A percentile compares a stretch with the other conserved stretches of the same genome.
Conservation (phyloP, 202 grass and related monocot species). For the Panicum virgatum region DNA sequence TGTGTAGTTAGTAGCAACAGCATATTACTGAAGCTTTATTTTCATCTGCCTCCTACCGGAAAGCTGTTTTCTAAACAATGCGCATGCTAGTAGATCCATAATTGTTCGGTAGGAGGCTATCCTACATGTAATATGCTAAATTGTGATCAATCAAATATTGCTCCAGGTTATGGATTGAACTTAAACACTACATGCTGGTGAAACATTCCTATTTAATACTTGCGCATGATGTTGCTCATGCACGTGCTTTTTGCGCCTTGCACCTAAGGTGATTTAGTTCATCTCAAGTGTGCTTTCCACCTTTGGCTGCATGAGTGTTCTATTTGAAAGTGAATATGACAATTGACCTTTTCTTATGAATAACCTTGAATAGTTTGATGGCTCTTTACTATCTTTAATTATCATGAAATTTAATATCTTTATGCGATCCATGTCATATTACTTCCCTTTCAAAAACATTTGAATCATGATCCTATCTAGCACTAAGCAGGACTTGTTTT, state of each 20-base stretch:
- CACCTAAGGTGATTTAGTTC: not conserved
- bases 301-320: not conserved
- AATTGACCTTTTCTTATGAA: slow-evolving; percentile 1
- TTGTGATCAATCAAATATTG: not conserved
- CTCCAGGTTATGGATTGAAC: not conserved
- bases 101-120: not conserved
- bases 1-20: not conserved
- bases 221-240: not conserved
- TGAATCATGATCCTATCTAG: slow-evolving; percentile 5
- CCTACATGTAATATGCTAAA: not conserved
- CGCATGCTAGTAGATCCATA: not conserved
- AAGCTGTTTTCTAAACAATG: not conserved
- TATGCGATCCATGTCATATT: not conserved
- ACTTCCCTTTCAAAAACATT: not conserved
- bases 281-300: not conserved
- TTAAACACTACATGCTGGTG: not conserved
- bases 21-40: not conserved
- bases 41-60: not conserved
- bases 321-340: not conserved
- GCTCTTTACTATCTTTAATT: not conserved
- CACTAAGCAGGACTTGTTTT: slow-evolving; percentile 27
- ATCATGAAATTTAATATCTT: slow-evolving; percentile 20
- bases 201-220: not conserved
- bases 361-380: not conserved
- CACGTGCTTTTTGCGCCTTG: not conserved